Percentiles rank a stretch among this genome's conserved stretches.
These are phyloP conservation scores for Saccharomyces hybrid DNA, from an alignment of 1,139 yeast species.

Conservation along the genomic window DNA sequence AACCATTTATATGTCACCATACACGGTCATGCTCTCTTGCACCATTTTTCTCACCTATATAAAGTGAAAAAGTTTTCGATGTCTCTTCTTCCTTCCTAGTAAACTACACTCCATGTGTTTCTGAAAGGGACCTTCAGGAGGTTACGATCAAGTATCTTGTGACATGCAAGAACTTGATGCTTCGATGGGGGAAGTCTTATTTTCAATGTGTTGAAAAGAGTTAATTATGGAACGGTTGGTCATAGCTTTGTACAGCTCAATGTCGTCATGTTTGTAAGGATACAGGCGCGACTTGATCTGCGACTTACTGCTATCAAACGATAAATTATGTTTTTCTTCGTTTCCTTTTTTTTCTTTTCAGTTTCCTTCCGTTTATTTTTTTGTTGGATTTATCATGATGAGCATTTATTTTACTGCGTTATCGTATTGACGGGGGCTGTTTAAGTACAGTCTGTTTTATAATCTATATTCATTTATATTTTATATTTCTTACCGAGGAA, in stretches of 20 bases:
- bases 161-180: neutral
- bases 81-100: neutral
- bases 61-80: neutral
- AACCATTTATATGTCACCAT: neutral
- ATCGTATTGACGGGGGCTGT: slow-evolving; percentile 18
- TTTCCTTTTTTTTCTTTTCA: neutral
- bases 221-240: neutral
- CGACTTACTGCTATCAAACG: neutral
- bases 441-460: slow-evolving; percentile 10
- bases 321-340: neutral
- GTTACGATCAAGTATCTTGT: neutral
- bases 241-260: neutral
- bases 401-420: slow-evolving; percentile 16
- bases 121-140: neutral
- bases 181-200: neutral
- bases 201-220: neutral
- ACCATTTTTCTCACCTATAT: neutral
- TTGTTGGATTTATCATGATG: slow-evolving; percentile 9
- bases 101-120: neutral
- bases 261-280: neutral
- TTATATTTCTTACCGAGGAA: neutral
- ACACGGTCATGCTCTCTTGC: neutral
- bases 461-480: slow-evolving; percentile 1
- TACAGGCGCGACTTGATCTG: neutral
- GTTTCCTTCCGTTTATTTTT: neutral